Conservation (phyloP, 225 moss, liverwort and hornwort species). For the Pseudisothecium myosuroides region DNA sequence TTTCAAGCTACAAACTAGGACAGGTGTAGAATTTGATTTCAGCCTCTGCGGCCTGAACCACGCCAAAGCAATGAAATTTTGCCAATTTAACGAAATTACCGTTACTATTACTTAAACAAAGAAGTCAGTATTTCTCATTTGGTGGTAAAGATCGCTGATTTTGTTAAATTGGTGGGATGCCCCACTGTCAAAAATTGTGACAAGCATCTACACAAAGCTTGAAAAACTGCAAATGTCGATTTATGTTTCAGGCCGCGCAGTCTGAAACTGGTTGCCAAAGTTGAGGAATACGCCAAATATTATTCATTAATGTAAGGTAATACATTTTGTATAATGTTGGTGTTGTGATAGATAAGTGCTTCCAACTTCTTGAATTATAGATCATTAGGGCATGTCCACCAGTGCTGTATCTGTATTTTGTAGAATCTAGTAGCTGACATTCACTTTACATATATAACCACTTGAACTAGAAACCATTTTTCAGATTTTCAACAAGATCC, state of each 20-base stretch:
- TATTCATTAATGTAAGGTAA: background rate
- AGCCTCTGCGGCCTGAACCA: no score
- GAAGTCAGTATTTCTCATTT: background rate
- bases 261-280: background rate
- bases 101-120: background rate
- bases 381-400: no score
- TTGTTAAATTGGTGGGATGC: no score
- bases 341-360: background rate
- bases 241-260: background rate
- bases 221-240: background rate
- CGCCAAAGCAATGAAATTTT: no score
- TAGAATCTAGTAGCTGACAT: background rate
- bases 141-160: background rate
- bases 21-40: no score
- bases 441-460: background rate
- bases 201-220: background rate
- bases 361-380: background rate
- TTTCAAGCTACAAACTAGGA: no score
- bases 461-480: background rate
- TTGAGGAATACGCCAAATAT: background rate
- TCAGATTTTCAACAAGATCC: background rate
- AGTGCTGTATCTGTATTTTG: background rate
- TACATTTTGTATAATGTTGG: background rate
- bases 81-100: no score
- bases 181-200: background rate